Evolutionary conservation across 495 filamentous ascomycete genomes (phyloP), one percentile per base, ranked within the genome.

Genomic region (Margaritispora aquatica): DNA sequence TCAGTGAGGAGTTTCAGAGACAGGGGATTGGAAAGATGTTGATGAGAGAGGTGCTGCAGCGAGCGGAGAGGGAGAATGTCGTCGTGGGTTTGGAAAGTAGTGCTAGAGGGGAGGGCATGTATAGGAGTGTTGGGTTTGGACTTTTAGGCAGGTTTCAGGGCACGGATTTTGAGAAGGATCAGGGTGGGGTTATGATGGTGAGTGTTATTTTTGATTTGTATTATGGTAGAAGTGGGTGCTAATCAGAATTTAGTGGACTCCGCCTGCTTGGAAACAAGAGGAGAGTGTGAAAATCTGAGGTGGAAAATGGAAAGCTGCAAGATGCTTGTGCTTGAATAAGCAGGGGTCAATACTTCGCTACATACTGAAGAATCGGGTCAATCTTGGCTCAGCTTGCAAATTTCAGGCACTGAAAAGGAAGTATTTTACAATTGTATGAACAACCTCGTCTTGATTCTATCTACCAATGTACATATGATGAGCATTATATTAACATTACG

Each of bases 1-100:
- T 68, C 19, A 26, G n/a, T 10, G 21, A 17, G 13, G 47, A 58
- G 36, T 65, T 38, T 19, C 63, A 63, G 51, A 29, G 62, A 27
- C 55, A 15, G 62, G 57, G 57, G 0, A 57, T 65, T 54, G 66
- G 66, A 51, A 63, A 49, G 57, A 27, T 2, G 54, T 50, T 68
- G 36, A 65, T 68, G 66, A 38, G 22, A 5, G 59, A 65, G 57
- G 57, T 63, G 7, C 23, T 61, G 15, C 21, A 26, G 53, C 49
- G 52, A 57, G 58, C 65, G 36, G 47, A 65, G 50, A 44, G 21
- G 36, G 65, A 68, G 34, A 46, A 38, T 13, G 62, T 65, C 0
- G n/a, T 41, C 22, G 41, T 65, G 1, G 65, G 65, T 0, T 41
- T 68, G 56, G 62, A 59, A 31, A 36, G 52, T 19, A 65, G 59